Base-by-base conservation (phyloP, 257 asterid species). In the Nicotiana otophora region DNA sequence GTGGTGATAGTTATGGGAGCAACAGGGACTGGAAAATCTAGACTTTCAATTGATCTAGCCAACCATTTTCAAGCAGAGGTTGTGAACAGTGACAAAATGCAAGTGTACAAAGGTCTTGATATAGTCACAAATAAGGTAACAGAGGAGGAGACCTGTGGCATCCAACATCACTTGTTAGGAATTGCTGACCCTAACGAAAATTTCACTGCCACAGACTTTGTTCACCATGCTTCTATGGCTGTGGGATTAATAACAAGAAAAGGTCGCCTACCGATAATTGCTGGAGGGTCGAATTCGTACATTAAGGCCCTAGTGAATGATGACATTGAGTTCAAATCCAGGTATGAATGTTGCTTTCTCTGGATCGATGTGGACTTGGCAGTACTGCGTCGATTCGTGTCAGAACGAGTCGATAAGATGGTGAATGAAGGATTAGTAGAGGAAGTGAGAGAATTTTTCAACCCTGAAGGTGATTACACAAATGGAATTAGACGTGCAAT, bases 11-110 rank as follows among this genome's bases (percentile, higher is more conserved):
- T 96, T 14, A 84, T 93, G 83, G 98, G 97, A 31, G 92, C 96
- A 42, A 95, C 97, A 0, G 97, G 98, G 15, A 91, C 97, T 7
- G 98, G 98, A 16, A 95, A 95, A 67, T 92, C 98, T 2, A 92
- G 96, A 3, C 92, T 95, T 28, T 91, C 98, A 0, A 90, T 95
- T 2, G 98, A 95, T 78, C 34, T 95, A 20, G 99, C 99, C 36
- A 85, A 85, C 7, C 89, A 88, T 0, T 91, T 92, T 75, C 88
- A 84, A 36, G 99, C 94, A 0, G 98, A 94, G 76, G 84, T 95
- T 3, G 88, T 95, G 54, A 95, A 94, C 79, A 92, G 93, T 0
- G 99, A 95, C 79, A 92, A 94, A 84, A 95, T 95, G 84, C 98
- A 95, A 86, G 93, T 90, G 1, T 89, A 91, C 86, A 84, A 84